These are phyloP conservation scores for Dimocarpus longan DNA, from an alignment of 345 rosid genomes.

Conservation along the genomic window DNA sequence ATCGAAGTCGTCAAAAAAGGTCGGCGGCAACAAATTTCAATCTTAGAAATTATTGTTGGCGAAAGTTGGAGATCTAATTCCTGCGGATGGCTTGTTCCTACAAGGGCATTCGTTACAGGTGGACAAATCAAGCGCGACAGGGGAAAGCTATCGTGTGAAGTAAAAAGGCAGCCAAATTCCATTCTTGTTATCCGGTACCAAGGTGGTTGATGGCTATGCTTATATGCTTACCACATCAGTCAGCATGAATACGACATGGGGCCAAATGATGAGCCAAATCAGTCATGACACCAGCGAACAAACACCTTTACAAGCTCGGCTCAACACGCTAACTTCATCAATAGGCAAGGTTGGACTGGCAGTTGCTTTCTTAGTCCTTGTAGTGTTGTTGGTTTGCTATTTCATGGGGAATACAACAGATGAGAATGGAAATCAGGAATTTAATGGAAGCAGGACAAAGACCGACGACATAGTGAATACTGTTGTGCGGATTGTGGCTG, in stretches of 20 bases:
- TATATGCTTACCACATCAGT: slow-evolving; percentile 44
- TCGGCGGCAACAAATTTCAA: slow-evolving; percentile 9
- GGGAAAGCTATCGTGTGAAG: slow-evolving; percentile 28
- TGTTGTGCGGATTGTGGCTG: slow-evolving; percentile 38
- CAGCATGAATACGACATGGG: slow-evolving; percentile 47
- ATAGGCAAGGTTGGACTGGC: slow-evolving; percentile 43
- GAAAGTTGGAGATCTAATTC: slow-evolving; percentile 39
- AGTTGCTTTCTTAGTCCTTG: slow-evolving; percentile 38
- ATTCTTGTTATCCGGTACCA: slow-evolving; percentile 35
- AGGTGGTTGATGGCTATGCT: slow-evolving; percentile 29
- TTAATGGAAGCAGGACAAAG: slow-evolving; percentile 26
- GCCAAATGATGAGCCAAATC: slow-evolving; percentile 42
- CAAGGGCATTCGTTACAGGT: slow-evolving; percentile 23
- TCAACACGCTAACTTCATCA: slow-evolving; percentile 38
- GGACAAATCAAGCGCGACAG: slow-evolving; percentile 36
- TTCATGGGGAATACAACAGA: slow-evolving; percentile 44
- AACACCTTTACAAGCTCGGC: slow-evolving; percentile 44
- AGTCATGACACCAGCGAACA: slow-evolving; percentile 19
- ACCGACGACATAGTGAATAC: slow-evolving; percentile 26
- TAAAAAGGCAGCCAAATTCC: slow-evolving; percentile 12
- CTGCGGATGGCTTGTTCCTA: slow-evolving; percentile 36
- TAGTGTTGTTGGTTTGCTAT: slow-evolving; percentile 38
- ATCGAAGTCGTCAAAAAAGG: slow-evolving; percentile 27
- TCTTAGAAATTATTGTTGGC: slow-evolving; percentile 35
- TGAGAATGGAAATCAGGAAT: slow-evolving; percentile 32